Percentiles rank a stretch among this genome's conserved stretches.
These are phyloP conservation scores for Ganoderma lingzhi DNA, from an alignment of 1,284 basidiomycete genomes.

Conservation along the genomic window DNA sequence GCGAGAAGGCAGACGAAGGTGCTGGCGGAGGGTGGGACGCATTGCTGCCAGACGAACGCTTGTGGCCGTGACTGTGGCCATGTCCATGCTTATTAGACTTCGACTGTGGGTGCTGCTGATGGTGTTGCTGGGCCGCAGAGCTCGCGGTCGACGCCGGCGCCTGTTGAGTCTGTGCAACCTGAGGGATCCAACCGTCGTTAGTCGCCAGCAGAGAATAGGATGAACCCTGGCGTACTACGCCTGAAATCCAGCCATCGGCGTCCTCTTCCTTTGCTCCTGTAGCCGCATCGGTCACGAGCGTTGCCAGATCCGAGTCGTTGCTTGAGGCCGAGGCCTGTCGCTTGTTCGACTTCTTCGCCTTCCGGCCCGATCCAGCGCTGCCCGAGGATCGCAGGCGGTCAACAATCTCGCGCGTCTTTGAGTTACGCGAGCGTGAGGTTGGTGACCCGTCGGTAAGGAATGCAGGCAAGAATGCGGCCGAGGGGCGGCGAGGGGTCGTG, in stretches of 20 bases:
- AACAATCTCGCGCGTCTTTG: conserved; percentile 44
- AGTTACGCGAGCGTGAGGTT: conserved; percentile 35
- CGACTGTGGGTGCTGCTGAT: conserved; percentile 12
- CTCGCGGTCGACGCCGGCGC: conserved; percentile 7
- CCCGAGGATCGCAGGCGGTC: conserved; percentile 40
- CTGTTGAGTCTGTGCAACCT: conserved; percentile 18
- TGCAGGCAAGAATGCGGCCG: conserved; percentile 38
- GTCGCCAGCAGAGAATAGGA: conserved; percentile 22
- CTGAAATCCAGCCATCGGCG: conserved; percentile 31
- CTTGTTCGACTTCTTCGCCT: conserved; percentile 28
- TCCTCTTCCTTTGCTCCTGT: conserved; percentile 5
- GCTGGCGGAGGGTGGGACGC: conserved; percentile 12
- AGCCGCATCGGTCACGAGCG: background rate
- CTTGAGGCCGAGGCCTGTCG: conserved; percentile 17
- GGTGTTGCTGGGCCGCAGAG: conserved; percentile 2
- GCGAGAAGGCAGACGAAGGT: conserved; percentile 20
- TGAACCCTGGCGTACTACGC: conserved; percentile 28
- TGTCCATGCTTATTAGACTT: conserved; percentile 16
- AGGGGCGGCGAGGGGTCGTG: conserved; percentile 38
- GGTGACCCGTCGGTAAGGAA: conserved; percentile 37
- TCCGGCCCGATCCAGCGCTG: conserved; percentile 33
- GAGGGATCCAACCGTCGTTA: conserved; percentile 36
- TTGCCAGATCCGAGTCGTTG: conserved; percentile 19
- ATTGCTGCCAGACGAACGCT: conserved; percentile 34
- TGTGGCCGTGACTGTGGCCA: conserved; percentile 28